These are phyloP conservation scores for Fusarium sp. DNA, from an alignment of 2,329 filamentous ascomycete species.

Conservation along the genomic window DNA sequence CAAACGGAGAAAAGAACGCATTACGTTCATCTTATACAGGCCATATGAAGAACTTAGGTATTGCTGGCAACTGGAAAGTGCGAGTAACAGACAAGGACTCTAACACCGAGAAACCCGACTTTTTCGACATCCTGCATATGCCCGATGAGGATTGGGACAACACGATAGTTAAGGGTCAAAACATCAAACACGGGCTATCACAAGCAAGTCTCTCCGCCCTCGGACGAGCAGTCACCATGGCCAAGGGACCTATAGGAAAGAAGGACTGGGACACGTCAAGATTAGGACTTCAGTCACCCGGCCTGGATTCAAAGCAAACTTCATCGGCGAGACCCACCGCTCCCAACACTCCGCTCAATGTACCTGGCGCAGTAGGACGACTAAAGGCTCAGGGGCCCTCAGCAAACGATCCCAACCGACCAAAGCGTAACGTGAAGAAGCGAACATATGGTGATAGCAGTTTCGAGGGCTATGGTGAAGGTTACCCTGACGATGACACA, in stretches of 20 bases:
- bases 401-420: constrained; percentile 61
- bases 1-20: constrained; percentile 73
- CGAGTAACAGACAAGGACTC: constrained; percentile 63
- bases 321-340: constrained; percentile 60
- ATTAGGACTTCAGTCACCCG: constrained; percentile 63
- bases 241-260: constrained; percentile 65
- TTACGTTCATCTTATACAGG: constrained; percentile 75
- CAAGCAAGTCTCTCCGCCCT: constrained; percentile 56
- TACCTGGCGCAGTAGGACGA: constrained; percentile 47
- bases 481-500: constrained; percentile 73
- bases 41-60: constrained; percentile 71
- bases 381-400: constrained; percentile 52
- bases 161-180: constrained; percentile 62
- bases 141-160: constrained; percentile 67
- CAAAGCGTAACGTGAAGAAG: constrained; percentile 76
- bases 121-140: constrained; percentile 60
- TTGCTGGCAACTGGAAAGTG: constrained; percentile 69
- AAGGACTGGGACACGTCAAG: constrained; percentile 66
- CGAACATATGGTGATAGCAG: constrained; percentile 79
- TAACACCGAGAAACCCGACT: constrained; percentile 54
- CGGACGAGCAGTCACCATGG: constrained; percentile 64
- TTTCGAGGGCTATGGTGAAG: constrained; percentile 79
- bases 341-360: constrained; percentile 61
- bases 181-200: constrained; percentile 64
- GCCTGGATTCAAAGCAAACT: constrained; percentile 52